Evolutionary conservation across 495 filamentous ascomycete genomes (phyloP).

Genomic region (Bryoglossum gracile): DNA sequence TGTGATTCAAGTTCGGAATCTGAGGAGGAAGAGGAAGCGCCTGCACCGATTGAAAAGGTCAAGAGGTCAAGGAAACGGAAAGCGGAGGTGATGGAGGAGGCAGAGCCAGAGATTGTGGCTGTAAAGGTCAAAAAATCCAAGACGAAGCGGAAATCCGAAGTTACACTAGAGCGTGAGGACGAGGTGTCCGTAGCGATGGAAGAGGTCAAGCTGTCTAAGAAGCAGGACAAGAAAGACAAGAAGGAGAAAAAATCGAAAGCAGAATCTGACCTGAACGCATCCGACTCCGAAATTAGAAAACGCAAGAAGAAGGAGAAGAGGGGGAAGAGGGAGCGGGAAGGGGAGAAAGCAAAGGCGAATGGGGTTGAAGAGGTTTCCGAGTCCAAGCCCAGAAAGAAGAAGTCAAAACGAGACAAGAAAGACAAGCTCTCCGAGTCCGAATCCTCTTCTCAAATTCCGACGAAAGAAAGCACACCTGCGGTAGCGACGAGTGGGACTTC

Average conservation of each 20-base stretch:
- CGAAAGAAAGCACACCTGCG: constrained; percentile 23
- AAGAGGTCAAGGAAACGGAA: constrained; percentile 23
- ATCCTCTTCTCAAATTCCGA: constrained; percentile 23
- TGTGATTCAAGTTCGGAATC: constrained; percentile 8
- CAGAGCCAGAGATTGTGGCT: constrained; percentile 14
- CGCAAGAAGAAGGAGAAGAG: constrained; percentile 27
- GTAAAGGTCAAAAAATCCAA: constrained; percentile 22
- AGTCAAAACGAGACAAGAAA: constrained; percentile 17
- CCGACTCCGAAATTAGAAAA: constrained; percentile 31
- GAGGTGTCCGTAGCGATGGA: neutral
- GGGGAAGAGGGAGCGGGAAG: constrained; percentile 33
- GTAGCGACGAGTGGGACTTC: constrained; percentile 21
- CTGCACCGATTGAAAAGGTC: constrained; percentile 4
- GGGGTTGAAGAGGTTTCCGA: constrained; percentile 22
- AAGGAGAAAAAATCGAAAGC: constrained; percentile 5
- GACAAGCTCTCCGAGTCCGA: constrained; percentile 15
- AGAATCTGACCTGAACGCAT: constrained; percentile 22
- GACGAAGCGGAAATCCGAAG: constrained; percentile 11
- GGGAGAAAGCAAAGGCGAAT: constrained; percentile 21
- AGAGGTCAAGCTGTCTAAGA: constrained; percentile 2
- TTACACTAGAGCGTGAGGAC: constrained; percentile 3
- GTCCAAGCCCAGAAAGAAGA: constrained; percentile 26
- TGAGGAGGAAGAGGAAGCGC: constrained; percentile 12
- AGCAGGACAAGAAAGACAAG: constrained; percentile 8
- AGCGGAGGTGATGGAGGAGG: constrained; percentile 8